A percentile compares a stretch with the other conserved stretches of the same genome.
These are phyloP conservation scores for Boletales sp. DNA, from an alignment of 768 basidiomycete species.

Conservation along the genomic window DNA sequence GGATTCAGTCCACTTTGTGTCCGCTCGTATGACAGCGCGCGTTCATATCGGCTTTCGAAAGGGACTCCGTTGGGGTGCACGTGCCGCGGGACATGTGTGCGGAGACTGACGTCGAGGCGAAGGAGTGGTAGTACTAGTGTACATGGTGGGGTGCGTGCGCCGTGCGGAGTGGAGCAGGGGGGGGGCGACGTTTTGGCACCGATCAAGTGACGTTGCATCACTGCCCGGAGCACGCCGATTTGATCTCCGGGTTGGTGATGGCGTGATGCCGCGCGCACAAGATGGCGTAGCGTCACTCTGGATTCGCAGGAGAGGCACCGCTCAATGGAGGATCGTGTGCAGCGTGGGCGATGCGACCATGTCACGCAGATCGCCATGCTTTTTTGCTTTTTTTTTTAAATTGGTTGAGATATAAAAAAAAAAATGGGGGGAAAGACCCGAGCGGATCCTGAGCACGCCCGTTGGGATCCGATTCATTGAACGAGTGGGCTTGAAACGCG, in stretches of 20 bases:
- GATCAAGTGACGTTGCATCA: background rate
- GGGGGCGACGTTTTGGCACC: background rate
- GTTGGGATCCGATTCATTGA: no score
- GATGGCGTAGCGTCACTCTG: background rate
- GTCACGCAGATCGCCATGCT: no score
- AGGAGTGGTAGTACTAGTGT: background rate
- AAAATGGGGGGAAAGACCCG: no score
- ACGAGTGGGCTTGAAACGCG: no score
- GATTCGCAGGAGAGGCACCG: background rate
- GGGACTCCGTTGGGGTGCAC: background rate
- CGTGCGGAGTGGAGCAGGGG: background rate
- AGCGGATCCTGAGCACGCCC: no score
- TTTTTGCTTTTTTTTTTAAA: no score
- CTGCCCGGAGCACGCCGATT: background rate
- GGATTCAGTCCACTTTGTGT: background rate
- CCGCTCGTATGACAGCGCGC: background rate
- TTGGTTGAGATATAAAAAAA: no score
- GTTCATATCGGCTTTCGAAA: slow-evolving; percentile 1
- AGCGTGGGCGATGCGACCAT: no score
- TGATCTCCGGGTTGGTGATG: background rate
- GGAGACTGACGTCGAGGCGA: background rate
- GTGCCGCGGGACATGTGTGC: slow-evolving; percentile 1
- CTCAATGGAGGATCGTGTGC: background rate
- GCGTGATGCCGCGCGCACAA: background rate
- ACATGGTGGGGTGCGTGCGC: background rate